Evolutionary conservation across 257 asterid genomes (phyloP).

Genomic region (Capsicum baccatum): DNA sequence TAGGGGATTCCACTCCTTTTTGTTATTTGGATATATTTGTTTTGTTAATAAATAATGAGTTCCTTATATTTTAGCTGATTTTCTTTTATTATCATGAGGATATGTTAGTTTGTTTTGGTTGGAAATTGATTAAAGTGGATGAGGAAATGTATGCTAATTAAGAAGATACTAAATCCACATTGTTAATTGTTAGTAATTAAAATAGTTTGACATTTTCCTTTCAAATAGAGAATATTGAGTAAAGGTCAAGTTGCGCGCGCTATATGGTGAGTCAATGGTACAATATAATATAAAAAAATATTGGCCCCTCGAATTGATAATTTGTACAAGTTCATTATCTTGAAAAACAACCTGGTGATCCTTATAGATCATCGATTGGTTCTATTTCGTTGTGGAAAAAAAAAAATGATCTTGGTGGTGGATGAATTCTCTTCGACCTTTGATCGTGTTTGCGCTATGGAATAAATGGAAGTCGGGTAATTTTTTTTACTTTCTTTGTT

Average conservation of each 20-base stretch:
- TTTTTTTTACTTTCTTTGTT: too few relatives aligned
- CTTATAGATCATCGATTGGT: neutral
- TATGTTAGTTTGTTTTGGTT: neutral
- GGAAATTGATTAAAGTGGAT: neutral
- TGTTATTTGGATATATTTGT: neutral
- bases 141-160: neutral
- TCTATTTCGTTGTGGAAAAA: neutral
- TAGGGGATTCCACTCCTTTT: neutral
- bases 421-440: neutral
- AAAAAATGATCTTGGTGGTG: neutral
- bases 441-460: neutral
- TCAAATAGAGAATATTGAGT: neutral
- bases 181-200: neutral
- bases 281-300: neutral
- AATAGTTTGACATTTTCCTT: neutral
- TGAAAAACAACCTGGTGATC: too few relatives aligned
- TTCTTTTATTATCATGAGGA: neutral
- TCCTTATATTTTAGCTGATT: neutral
- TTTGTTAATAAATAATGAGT: constrained; percentile 13
- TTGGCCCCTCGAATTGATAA: neutral
- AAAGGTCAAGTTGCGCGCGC: neutral
- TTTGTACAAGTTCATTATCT: neutral
- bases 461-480: neutral
- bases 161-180: neutral
- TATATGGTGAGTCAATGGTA: neutral